Base-by-base conservation (phyloP, 192 early-diverging fungal species). In the Haplosporangium gracile region DNA sequence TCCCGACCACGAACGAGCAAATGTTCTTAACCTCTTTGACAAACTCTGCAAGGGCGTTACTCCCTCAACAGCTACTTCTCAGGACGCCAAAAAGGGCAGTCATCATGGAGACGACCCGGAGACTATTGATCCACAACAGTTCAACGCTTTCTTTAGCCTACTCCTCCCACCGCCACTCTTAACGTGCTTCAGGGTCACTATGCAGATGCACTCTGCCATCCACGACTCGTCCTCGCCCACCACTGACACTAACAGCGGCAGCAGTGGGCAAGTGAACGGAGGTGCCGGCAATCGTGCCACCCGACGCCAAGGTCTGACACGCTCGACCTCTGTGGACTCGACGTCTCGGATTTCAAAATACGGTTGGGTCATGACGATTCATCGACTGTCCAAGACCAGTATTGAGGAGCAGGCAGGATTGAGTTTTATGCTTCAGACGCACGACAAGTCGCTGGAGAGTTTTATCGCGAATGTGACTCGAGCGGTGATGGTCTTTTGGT, bases 281-380 rank as follows among this genome's bases (percentile, higher is more conserved):
- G 40, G 38, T 7, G 49, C 73, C 38, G 42, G 32, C 3, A 49
- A 49, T 69, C 38, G n/a, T 47, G 29, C 45, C 2, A 53, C 38
- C 29, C 82, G 84, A 18, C 53, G 75, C 38, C 80, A 79, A 24
- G 49, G 20, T 38, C 22, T 77, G 49, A 80, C 79, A 22, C 69
- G 79, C 7, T 86, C 84, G 2, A 86, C 76, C 22, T 86, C 79
- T 18, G 74, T 80, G n/a, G 78, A 80, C 68, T 29, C 78, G 18
- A 55, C 75, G 24, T 75, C 84, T 22, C 75, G 47, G n/a, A 86
- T 86, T 51, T 81, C 84, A 11, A 86, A 81, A 38, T 86, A 86
- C 45, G 84, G 84, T 7, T 86, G 84, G 84, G 76, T 86, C 9
- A 76, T 86, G 79, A 86, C 84, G 0, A 86, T 86, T 11, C 84